Conservation (phyloP, 257 asterid genomes). For the Nicotiana tomentosiformis region DNA sequence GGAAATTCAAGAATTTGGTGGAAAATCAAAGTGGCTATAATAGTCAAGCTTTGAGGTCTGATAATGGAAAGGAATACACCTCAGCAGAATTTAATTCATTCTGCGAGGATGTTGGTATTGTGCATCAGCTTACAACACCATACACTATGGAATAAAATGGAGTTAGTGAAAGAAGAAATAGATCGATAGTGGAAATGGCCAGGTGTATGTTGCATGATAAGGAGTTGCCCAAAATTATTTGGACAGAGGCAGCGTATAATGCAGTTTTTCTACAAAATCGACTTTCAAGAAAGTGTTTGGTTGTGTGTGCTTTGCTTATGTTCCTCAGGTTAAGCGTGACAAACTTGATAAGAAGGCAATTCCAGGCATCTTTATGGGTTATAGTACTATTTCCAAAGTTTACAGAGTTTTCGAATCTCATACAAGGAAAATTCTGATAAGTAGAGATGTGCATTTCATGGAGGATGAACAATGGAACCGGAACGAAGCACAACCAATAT, state of each 20-base stretch:
- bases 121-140: no score
- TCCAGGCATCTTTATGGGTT: not conserved
- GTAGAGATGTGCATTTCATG: not conserved
- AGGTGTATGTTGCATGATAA: not conserved
- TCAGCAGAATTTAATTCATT: no score
- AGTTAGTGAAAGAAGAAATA: not conserved
- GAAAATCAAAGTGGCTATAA: not conserved
- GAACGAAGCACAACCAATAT: no score
- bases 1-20: no score
- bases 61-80: no score
- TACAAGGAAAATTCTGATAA: not conserved
- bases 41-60: not conserved
- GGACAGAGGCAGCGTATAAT: no score
- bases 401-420: not conserved
- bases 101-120: no score
- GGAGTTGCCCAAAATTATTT: not conserved
- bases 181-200: not conserved
- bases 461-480: not conserved
- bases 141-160: not conserved
- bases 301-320: not conserved
- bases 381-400: not conserved
- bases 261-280: not conserved
- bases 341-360: conserved; percentile 2
- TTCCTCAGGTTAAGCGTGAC: not conserved
- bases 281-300: not conserved